Evolutionary conservation across 768 basidiomycete species (phyloP).

Genomic region (Exsudoporus frostii): DNA sequence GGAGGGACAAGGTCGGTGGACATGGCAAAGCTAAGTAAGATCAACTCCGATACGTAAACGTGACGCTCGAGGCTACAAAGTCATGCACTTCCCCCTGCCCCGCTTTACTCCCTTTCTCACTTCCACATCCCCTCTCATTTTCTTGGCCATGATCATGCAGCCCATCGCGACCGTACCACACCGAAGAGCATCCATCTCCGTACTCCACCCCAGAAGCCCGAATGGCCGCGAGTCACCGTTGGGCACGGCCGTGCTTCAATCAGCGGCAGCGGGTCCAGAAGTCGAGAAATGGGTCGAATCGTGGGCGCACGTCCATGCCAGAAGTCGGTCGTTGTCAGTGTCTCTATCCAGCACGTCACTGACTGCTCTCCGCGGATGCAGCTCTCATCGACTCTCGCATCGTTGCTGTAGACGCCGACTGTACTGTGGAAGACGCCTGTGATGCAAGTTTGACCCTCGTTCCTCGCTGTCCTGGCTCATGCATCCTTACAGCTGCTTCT

Average conservation of each 20-base stretch:
- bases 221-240: conserved; percentile 19
- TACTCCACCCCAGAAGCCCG: conserved; percentile 9
- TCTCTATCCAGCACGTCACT: neutral
- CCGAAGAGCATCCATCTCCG: conserved; percentile 20
- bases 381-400: conserved; percentile 71
- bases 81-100: conserved; percentile 17
- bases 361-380: conserved; percentile 22
- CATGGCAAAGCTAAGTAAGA: conserved; percentile 10
- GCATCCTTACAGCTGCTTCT: conserved; percentile 49
- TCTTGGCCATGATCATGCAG: conserved; percentile 12
- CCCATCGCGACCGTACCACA: conserved; percentile 11
- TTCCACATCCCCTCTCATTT: neutral
- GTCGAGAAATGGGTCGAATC: conserved; percentile 52
- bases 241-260: conserved; percentile 7
- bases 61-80: conserved; percentile 4
- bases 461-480: neutral
- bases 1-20: conserved; percentile 48
- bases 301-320: conserved; percentile 56
- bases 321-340: conserved; percentile 42
- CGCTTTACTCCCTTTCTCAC: conserved; percentile 2
- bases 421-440: conserved; percentile 78
- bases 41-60: conserved; percentile 17
- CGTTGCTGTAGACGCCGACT: conserved; percentile 64
- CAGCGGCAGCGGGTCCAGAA: conserved; percentile 26
- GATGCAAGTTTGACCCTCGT: conserved; percentile 46